Evolutionary conservation across 2,329 filamentous ascomycete species (phyloP), one percentile per base, ranked within the genome.

Genomic region (Colletotrichum plurivorum): DNA sequence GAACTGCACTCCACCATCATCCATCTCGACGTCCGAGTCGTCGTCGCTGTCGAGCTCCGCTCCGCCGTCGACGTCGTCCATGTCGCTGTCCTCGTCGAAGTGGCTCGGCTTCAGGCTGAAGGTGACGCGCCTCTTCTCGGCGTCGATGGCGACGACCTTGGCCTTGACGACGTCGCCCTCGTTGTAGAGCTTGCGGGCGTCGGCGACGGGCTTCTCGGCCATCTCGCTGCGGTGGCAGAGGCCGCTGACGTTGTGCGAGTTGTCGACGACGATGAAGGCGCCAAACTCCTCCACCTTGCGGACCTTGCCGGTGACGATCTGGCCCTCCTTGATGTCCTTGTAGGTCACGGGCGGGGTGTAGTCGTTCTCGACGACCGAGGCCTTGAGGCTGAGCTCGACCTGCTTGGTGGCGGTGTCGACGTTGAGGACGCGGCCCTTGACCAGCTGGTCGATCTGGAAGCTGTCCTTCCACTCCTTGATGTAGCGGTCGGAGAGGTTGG

Each of bases 161-260:
- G 95, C 95, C 84, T 98, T 98, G 71, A 99, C 96, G n/a, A 86
- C 84, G 80, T 99, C 96, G 13, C 95, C 96, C 76, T 94, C 93
- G 70, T 90, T 92, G 80, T 97, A 98, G 48, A 99, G 85, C 76
- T 94, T 95, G 71, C 89, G 90, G n/a, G 95, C 93, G 82, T 98
- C 93, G 60, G 93, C 87, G 25, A 98, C 90, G 5, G 87, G 83
- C 74, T 92, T 91, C 73, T 97, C 94, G 0, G 96, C 95, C 87
- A 99, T 94, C 78, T 99, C 92, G 72, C 91, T 95, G 71, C 93
- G 90, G 79, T 99, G 96, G 79, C 95, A 98, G 10, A 99, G 87
- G 71, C 96, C 96, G 74, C 95, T 97, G 71, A 99, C 90, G 73
- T 97, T 97, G 63, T 89, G 87, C 5, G 95, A 97, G 69, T 92